phyloP scores from a whole-genome alignment of 2,329 filamentous ascomycete species.

The Myriosclerotinia scirpicola region DNA sequence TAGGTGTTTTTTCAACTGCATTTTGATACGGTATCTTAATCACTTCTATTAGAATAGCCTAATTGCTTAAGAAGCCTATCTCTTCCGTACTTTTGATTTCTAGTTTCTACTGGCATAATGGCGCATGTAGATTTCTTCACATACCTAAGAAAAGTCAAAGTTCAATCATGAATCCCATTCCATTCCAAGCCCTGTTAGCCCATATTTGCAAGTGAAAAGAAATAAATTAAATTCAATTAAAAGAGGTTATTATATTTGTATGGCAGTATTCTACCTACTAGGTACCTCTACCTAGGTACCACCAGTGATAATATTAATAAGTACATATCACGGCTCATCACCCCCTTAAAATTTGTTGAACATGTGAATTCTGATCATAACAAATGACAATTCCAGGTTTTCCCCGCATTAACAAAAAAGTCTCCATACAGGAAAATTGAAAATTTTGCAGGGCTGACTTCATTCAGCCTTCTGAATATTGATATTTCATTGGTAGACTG shows the following conservation, averaged over 20 bases:
- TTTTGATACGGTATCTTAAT: slow-evolving; percentile 29
- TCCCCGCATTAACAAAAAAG: slow-evolving; percentile 11
- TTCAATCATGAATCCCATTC: slow-evolving; percentile 24
- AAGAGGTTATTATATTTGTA: too few species aligned
- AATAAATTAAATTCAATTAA: neutral
- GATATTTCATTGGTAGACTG: neutral
- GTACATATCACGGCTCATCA: too few species aligned
- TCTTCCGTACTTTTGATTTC: slow-evolving; percentile 26
- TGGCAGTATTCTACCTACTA: too few species aligned
- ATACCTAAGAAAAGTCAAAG: slow-evolving; percentile 31
- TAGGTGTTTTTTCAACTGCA: slow-evolving; percentile 30
- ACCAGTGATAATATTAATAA: too few species aligned
- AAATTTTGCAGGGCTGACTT: slow-evolving; percentile 10
- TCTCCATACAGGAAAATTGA: neutral
- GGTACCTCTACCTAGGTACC: too few species aligned
- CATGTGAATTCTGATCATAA: neutral
- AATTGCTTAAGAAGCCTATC: slow-evolving; percentile 34
- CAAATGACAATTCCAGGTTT: neutral
- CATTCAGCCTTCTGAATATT: slow-evolving; percentile 7
- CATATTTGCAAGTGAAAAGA: neutral
- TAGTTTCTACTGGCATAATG: slow-evolving; percentile 28
- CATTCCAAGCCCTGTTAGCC: neutral
- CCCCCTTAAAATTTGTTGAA: too few species aligned
- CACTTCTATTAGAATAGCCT: slow-evolving; percentile 39
- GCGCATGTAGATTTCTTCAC: slow-evolving; percentile 30